Conservation (phyloP, 108 stramenopile genomes). For the Asterionellopsis glacialis region DNA sequence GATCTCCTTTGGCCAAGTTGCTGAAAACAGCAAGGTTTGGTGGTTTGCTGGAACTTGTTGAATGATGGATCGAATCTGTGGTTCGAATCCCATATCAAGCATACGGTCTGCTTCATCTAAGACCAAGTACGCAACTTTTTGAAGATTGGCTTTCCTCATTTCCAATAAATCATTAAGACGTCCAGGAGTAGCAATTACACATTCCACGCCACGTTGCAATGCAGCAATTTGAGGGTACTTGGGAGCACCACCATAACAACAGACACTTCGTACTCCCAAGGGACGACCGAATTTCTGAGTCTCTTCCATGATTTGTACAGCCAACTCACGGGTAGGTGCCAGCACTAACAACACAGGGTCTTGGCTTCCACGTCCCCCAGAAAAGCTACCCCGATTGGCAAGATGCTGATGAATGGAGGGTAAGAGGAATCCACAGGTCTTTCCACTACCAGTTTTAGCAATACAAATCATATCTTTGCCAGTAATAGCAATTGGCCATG, state of each 20-base stretch:
- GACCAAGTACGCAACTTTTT: conserved; percentile 85
- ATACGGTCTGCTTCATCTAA: conserved; percentile 91
- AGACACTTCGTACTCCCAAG: conserved; percentile 89
- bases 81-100: conserved; percentile 98
- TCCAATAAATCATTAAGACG: conserved; percentile 96
- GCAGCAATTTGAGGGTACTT: conserved; percentile 91
- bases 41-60: conserved; percentile 71
- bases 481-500: conserved; percentile 88
- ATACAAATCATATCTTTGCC: conserved; percentile 95
- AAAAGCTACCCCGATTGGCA: conserved; percentile 27
- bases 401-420: conserved; percentile 86
- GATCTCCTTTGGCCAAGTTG: conserved; percentile 98
- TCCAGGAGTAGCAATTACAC: conserved; percentile 96
- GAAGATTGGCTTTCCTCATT: conserved; percentile 84
- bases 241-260: conserved; percentile 95
- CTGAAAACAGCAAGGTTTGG: conserved; percentile 97
- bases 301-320: conserved; percentile 96
- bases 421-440: conserved; percentile 96
- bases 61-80: conserved; percentile 97
- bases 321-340: conserved; percentile 98
- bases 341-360: conserved; percentile 78
- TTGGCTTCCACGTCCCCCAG: conserved; percentile 16
- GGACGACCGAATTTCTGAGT: conserved; percentile 91
- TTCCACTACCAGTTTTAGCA: conserved; percentile 97
- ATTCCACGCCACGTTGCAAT: conserved; percentile 81